Conservation (phyloP, 257 asterid genomes). For the Eustoma russellianum region DNA sequence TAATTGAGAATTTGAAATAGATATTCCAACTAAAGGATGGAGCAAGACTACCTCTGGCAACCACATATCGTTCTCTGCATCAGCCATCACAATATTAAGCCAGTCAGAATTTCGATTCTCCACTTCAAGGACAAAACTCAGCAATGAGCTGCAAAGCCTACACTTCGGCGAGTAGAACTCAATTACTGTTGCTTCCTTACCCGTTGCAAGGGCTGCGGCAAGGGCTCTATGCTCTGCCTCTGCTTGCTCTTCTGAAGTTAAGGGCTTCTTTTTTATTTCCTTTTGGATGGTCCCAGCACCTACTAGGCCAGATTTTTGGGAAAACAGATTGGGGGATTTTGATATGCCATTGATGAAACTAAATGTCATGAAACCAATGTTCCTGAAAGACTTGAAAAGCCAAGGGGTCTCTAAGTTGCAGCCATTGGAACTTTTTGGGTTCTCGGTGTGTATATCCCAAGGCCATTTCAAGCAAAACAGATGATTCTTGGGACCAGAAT, state of each 20-base stretch:
- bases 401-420: conserved; percentile 65
- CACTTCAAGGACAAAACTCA: conserved; percentile 50
- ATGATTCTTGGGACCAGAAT: conserved; percentile 31
- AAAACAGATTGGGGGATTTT: conserved; percentile 14
- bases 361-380: conserved; percentile 31
- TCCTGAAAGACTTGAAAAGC: conserved; percentile 54
- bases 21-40: not conserved
- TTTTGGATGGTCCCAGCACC: conserved; percentile 7
- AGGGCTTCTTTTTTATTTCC: conserved; percentile 10
- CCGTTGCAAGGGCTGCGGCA: conserved; percentile 57
- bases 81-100: conserved; percentile 75
- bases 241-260: conserved; percentile 46
- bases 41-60: conserved; percentile 58
- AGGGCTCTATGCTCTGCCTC: conserved; percentile 78
- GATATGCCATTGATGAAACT: conserved; percentile 30
- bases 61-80: conserved; percentile 71
- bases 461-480: conserved; percentile 74
- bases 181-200: conserved; percentile 57
- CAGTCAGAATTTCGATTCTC: conserved; percentile 58
- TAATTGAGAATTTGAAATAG: not conserved
- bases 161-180: conserved; percentile 89
- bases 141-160: conserved; percentile 66
- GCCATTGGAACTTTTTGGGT: conserved; percentile 19
- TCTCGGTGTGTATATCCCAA: conserved; percentile 33
- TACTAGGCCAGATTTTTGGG: conserved; percentile 5